Evolutionary conservation across 768 basidiomycete genomes (phyloP), one percentile per base, ranked within the genome.

Genomic region (Kwoniella sp.): DNA sequence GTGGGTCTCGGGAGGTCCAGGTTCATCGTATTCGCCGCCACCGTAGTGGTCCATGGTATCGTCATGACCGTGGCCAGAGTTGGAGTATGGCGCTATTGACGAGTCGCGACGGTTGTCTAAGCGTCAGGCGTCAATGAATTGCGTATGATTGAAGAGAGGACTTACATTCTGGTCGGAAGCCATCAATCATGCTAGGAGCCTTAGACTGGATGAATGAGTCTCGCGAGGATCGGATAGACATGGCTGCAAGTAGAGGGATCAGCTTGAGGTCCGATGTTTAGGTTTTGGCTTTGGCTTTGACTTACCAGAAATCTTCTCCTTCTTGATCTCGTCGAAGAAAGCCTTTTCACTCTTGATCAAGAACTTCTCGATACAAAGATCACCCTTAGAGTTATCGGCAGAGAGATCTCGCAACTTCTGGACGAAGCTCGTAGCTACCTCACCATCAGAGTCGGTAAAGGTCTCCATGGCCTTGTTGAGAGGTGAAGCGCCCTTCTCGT

Each of bases 401-500:
- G 85, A 88, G 62, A 95, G 84, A 60, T 76, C 76, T 74, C 91
- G 89, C 44, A 96, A 81, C 78, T 89, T 92, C 72, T 90, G 87
- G 9, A 92, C 90, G 80, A 95, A 96, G 60, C 90, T 88, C 36
- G 88, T 85, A 10, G 92, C 90, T 54, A 96, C 92, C 51, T 91
- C 91, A 36, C 93, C 93, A 77, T 95, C 92, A 0, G 90, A 84
- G 78, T 95, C 93, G 22, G 93, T 95, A 81, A 96, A 96, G 89
- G 91, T 88, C 57, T 88, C 88, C 72, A 92, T 91, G 12, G 92
- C 91, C 81, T 94, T 95, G 83, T 96, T 96, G 63, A 95, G 82
- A 12, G 93, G 92, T 24, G 93, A 81, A 67, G 89, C 89, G 0
- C 84, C 83, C 83, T 95, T 95, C 71, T 95, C 92, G 67, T 93